Evolutionary conservation across 805 yeast species (phyloP), one percentile per base, ranked within the genome.

Genomic region (Yamadazyma tumulicola): DNA sequence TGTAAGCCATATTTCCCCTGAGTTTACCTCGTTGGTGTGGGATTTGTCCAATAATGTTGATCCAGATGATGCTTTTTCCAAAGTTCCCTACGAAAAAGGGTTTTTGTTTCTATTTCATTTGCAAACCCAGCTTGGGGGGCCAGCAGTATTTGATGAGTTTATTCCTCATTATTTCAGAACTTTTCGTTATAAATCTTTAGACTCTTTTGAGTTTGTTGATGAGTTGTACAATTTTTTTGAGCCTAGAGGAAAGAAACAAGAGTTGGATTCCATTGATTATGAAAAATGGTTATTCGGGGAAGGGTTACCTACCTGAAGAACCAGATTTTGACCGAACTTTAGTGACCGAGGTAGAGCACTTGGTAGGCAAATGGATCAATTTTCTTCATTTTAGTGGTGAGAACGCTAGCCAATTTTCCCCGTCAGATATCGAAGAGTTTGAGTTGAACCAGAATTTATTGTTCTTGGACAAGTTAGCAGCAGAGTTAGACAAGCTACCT

Each of bases 331-430:
- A 57, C 34, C 43, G 52, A 6, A 52, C 56, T 7, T 45, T 58
- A 35, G 63, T 60, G 1, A 51, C 52, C 34, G 54, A 52, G 41
- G 52, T 54, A 19, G 54, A 49, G 35, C 28, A 20, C 11, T 43
- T 52, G 16, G 57, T 46, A 11, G 45, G 47, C 7, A 49, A 43
- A 38, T 55, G 61, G 59, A 42, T 47, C 2, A 33, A 34, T 3
- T 39, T 19, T 19, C 26, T 45, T 4, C 22, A 34, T 21, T n/a
- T n/a, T n/a, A n/a, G n/a, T n/a, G n/a, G n/a, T n/a, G 82, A 82
- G 49, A 49, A 62, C 13, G n/a, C n/a, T n/a, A n/a, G n/a, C n/a
- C n/a, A n/a, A n/a, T n/a, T n/a, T n/a, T n/a, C n/a, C n/a, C n/a
- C n/a, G n/a, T n/a, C n/a, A n/a, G 57, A 52, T 34, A 42, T 55